Percentiles rank a stretch among this genome's conserved stretches.
Conservation (phyloP, 1,139 yeast species). For the Maudiozyma humilis region DNA sequence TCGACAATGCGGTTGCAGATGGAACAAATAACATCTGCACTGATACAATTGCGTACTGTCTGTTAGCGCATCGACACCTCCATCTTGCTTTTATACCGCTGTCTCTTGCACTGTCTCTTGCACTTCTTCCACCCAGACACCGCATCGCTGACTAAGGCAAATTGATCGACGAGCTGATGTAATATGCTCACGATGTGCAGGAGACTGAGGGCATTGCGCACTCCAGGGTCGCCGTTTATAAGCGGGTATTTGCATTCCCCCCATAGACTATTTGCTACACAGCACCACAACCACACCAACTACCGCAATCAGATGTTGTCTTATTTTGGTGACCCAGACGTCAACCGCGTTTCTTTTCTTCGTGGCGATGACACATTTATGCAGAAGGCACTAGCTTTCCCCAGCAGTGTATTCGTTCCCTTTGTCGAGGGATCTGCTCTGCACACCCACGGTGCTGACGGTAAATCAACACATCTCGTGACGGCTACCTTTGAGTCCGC, state of each 20-base stretch:
- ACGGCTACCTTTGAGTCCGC: conserved; percentile 10
- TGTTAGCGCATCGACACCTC: too few relatives aligned
- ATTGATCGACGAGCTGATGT: not conserved
- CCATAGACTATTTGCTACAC: not conserved
- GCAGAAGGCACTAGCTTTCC: conserved; percentile 41
- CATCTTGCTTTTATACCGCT: too few relatives aligned
- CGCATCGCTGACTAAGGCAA: not conserved
- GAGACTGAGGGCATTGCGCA: not conserved
- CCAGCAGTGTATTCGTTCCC: conserved; percentile 49
- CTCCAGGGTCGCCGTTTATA: too few relatives aligned
- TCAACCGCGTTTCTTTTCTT: conserved; percentile 75
- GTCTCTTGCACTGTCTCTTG: too few relatives aligned
- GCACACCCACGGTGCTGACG: not conserved
- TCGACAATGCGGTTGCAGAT: too few relatives aligned
- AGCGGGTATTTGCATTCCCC: too few relatives aligned
- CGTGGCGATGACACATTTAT: conserved; percentile 61
- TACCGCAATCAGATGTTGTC: conserved; percentile 4
- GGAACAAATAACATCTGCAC: too few relatives aligned
- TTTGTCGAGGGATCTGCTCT: conserved; percentile 32
- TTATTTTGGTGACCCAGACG: conserved; percentile 46
- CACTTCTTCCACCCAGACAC: not conserved
- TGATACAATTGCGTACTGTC: too few relatives aligned
- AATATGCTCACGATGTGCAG: not conserved
- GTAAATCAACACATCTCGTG: conserved; percentile 1
- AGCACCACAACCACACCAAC: not conserved